Evolutionary conservation across 169 alveolate genomes (phyloP), one percentile per base, ranked within the genome.

Genomic region (Besnoitia besnoiti): DNA sequence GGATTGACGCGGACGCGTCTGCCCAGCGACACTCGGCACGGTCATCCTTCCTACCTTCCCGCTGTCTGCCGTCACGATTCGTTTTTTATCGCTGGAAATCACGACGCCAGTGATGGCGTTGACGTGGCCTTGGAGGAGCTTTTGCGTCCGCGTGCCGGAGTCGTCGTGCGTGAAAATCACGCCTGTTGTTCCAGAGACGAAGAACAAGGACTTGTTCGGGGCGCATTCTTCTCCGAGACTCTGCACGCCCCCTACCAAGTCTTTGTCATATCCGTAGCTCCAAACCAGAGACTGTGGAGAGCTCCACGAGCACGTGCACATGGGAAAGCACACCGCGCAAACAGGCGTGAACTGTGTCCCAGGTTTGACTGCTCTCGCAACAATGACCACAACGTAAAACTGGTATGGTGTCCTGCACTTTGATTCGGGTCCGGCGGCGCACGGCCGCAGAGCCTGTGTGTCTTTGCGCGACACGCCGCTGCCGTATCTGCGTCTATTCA

Each of bases 121-220:
- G 16, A 75, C 82, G 50, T 92, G 94, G 30, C 96, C 39, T 95
- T 96, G 95, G 95, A 95, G 94, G 95, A 96, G 92, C 97, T 95
- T 90, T 37, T 84, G 91, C 50, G 84, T 0, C 12, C 42, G 44
- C 46, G 19, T 8, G 61, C 85, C 67, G 30, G 33, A 55, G 30
- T 35, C 85, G 19, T 40, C 85, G 76, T 51, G 59, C 14, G 55
- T 37, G 50, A 51, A 67, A 44, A 82, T 14, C 51, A 61, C 87
- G 21, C 77, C 91, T 0, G 90, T 90, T 46, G 51, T 80, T 59
- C 90, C 67, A 7, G 90, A 75, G 50, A 62, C 85, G 8, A 82
- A 82, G 40, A 82, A 77, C 0, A 80, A 40, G 51, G 91, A 59
- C 16, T 49, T 47, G 73, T 79, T 40, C 47, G 27, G 59, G 30